These are phyloP conservation scores for Tylopilus rubrobrunneus DNA, from an alignment of 768 basidiomycete genomes.

Conservation along the genomic window DNA sequence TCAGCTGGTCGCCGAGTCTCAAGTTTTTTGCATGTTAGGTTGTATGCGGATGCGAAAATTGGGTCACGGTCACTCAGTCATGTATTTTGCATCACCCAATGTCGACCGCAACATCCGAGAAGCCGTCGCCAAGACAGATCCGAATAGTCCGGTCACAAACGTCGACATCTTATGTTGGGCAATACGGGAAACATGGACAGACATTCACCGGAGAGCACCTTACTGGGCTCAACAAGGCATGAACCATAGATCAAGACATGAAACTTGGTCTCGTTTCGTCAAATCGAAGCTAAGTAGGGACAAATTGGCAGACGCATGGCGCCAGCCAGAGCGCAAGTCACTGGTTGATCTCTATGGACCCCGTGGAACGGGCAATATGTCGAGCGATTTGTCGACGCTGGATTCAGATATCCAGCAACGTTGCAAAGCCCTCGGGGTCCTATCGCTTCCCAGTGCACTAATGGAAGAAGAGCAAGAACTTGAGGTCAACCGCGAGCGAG, in stretches of 20 bases:
- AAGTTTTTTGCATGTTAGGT: constrained; percentile 22
- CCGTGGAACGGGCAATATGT: too few species aligned
- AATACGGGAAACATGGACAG: too few species aligned
- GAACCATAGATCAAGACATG: neutral
- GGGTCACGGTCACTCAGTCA: constrained; percentile 41
- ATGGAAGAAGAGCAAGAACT: neutral
- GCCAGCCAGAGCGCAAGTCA: neutral
- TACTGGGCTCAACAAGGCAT: constrained; percentile 9
- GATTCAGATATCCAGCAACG: neutral
- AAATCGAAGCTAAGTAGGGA: neutral
- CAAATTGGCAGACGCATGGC: neutral
- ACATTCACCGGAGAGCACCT: neutral
- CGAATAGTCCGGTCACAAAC: neutral
- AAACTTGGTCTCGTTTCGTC: constrained; percentile 14
- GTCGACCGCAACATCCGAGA: constrained; percentile 35
- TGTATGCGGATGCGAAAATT: constrained; percentile 52
- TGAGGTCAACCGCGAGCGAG: too few species aligned
- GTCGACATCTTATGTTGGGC: constrained; percentile 24
- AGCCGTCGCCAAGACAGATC: constrained; percentile 6
- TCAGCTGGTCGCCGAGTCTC: neutral
- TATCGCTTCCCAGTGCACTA: neutral
- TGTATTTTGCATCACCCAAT: constrained; percentile 42
- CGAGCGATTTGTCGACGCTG: neutral
- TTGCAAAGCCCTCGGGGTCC: neutral
- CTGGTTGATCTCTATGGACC: neutral